Evolutionary conservation across 352 stramenopile species (phyloP), one percentile per base, ranked within the genome.

Genomic region (Peronosclerospora sorghi): DNA sequence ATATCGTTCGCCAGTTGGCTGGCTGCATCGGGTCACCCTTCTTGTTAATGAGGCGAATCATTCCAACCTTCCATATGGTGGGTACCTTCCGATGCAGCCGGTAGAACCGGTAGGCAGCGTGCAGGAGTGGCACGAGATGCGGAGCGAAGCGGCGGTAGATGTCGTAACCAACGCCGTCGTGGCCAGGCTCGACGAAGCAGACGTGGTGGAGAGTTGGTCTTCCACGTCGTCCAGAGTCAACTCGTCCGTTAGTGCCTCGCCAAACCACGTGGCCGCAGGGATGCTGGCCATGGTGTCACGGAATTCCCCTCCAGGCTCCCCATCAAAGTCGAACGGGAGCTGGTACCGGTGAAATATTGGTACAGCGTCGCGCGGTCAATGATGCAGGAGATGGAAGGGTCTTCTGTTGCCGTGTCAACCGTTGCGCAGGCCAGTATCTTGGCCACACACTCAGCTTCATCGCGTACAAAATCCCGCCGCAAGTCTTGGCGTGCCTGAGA

Each of bases 21-120:
- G 36, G n/a, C 9, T 28, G 3, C 6, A 10, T 12, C 9, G 26
- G 38, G 26, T 61, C 43, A 9, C 56, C 56, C 27, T 68, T 65
- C 53, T 72, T 72, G 51, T 65, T 19, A 14, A 73, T 17, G 2
- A 71, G 49, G 10, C 39, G 38, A 3, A 60, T 43, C 9, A 37
- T n/a, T 12, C 54, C 51, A 6, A 65, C 40, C 21, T 62, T 62
- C 59, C 54, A 64, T 8, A 40, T 8, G 18, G 42, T 30, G 1
- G 54, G 54, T 14, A 68, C 41, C 1, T 35, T 28, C 2, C 39
- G 14, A 19, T 56, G 27, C 23, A 12, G 1, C 59, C 54, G 64
- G 41, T 54, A 64, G 23, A 38, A 35, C n/a, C 28, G 12, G 18
- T 37, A 62, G 2, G 19, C 13, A 6, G 40, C 40, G 12, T 37